phyloP scores from a whole-genome alignment of 2,329 filamentous ascomycete species.

The Penicillium sclerotigenum region DNA sequence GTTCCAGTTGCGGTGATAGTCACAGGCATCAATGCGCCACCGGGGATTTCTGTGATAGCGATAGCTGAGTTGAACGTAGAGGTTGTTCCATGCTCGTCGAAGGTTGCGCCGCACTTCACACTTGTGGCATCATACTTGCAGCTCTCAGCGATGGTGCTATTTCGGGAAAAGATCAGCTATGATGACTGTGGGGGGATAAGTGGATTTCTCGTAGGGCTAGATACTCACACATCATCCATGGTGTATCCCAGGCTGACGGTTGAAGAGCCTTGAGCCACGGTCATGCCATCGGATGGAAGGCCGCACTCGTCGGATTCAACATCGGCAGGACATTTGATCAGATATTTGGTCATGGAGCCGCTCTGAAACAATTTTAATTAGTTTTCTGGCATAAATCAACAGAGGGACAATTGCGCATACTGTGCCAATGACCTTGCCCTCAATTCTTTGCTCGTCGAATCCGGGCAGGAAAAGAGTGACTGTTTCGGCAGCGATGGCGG shows the following conservation, averaged over 20 bases:
- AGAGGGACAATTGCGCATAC: neutral
- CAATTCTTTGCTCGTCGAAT: neutral
- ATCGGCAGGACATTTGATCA: neutral
- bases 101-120: neutral
- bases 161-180: constrained; percentile 2
- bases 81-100: neutral
- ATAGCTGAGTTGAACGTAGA: neutral
- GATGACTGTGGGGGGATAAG: neutral
- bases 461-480: constrained; percentile 6
- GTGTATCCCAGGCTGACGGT: neutral
- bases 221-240: neutral
- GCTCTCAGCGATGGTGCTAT: neutral
- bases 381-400: neutral
- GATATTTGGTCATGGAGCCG: constrained; percentile 6
- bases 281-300: neutral
- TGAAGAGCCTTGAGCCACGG: constrained; percentile 1
- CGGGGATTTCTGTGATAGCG: neutral
- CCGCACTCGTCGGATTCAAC: neutral
- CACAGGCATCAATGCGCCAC: constrained; percentile 2
- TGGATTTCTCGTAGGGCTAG: neutral
- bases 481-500: constrained; percentile 2
- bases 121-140: neutral
- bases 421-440: constrained; percentile 5
- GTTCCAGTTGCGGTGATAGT: constrained; percentile 3
- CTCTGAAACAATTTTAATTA: neutral